phyloP scores from a whole-genome alignment of 2,329 filamentous ascomycete genomes.

The Penicillium frequentans region DNA sequence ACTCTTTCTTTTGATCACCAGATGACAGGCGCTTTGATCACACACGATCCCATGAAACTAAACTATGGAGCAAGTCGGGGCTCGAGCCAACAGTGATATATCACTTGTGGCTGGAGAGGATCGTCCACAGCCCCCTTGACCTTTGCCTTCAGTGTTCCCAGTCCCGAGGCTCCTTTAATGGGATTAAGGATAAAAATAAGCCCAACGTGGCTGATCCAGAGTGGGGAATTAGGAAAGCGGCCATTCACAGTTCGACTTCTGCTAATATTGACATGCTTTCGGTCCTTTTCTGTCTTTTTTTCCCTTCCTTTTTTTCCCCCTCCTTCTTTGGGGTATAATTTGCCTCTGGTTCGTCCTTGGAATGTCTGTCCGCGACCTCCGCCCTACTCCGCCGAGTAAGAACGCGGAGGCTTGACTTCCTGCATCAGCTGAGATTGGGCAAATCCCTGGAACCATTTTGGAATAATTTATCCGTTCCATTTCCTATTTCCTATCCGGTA shows the following conservation, averaged over 20 bases:
- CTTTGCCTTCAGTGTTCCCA: not conserved
- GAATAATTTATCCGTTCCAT: not conserved
- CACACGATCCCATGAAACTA: not conserved
- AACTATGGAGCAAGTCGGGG: not conserved
- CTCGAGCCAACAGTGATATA: not conserved
- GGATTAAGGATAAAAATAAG: constrained; percentile 15
- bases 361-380: constrained; percentile 4
- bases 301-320: not conserved
- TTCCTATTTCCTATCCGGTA: not conserved
- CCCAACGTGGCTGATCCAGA: constrained; percentile 8
- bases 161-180: constrained; percentile 10
- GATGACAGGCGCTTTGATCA: constrained; percentile 16
- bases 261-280: constrained; percentile 2
- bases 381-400: constrained; percentile 1
- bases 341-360: constrained; percentile 1
- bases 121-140: not conserved
- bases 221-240: constrained; percentile 7
- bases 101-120: not conserved
- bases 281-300: not conserved
- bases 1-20: not conserved
- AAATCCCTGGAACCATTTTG: not conserved
- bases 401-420: constrained; percentile 3
- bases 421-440: constrained; percentile 5
- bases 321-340: not conserved
- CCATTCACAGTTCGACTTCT: constrained; percentile 4